These are phyloP conservation scores for Tylopilus sp. DNA, from an alignment of 768 basidiomycete genomes.

Conservation along the genomic window DNA sequence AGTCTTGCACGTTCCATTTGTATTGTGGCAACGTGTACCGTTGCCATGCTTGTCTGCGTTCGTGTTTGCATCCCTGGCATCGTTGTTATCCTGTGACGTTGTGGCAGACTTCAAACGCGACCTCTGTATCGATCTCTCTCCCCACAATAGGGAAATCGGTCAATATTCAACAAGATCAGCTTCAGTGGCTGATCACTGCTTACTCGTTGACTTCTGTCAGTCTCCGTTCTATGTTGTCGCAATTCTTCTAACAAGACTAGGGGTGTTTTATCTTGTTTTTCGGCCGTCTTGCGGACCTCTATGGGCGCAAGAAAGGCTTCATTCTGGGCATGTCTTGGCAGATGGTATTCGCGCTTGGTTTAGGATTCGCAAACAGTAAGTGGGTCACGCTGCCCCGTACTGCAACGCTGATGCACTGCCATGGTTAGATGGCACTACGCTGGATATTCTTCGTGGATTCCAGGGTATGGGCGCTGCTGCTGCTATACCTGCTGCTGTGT, in stretches of 20 bases:
- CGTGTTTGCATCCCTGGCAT: slow-evolving; percentile 2
- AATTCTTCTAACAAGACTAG: slow-evolving; percentile 34
- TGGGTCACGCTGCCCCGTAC: neutral
- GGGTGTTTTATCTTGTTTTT: slow-evolving; percentile 75
- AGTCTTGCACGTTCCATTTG: slow-evolving; percentile 27
- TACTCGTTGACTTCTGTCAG: slow-evolving; percentile 66
- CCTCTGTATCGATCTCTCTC: slow-evolving; percentile 49
- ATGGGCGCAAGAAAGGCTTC: slow-evolving; percentile 71
- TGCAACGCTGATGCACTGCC: neutral
- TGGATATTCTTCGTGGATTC: slow-evolving; percentile 71
- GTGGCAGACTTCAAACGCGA: slow-evolving; percentile 31
- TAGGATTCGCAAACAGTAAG: slow-evolving; percentile 59
- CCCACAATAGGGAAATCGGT: slow-evolving; percentile 51
- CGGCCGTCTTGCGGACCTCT: slow-evolving; percentile 77
- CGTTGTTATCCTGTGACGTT: slow-evolving; percentile 2
- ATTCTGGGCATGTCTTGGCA: slow-evolving; percentile 54
- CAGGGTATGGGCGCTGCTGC: slow-evolving; percentile 83
- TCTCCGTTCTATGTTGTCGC: slow-evolving; percentile 4
- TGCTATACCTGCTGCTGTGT: slow-evolving; percentile 67
- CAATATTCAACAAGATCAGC: slow-evolving; percentile 43
- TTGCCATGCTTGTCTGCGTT: slow-evolving; percentile 37
- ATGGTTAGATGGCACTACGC: slow-evolving; percentile 48
- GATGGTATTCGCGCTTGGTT: slow-evolving; percentile 55
- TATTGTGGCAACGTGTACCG: slow-evolving; percentile 37
- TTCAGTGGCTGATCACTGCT: slow-evolving; percentile 68